Conservation (phyloP, 1,284 basidiomycete genomes). For the Coniferiporia weirii region DNA sequence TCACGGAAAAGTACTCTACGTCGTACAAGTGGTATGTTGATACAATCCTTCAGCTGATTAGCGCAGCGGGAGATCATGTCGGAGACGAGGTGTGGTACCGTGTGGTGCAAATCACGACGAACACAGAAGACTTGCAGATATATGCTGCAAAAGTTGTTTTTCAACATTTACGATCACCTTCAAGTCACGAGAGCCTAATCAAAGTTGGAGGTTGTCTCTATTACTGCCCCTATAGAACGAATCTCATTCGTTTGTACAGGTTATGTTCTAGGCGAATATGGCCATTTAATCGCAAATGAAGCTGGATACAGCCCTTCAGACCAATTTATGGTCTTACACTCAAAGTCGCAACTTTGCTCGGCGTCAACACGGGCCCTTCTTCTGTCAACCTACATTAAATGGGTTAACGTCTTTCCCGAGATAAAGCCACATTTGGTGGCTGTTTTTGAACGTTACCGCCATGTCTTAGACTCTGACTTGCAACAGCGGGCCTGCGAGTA, state of each 20-base stretch:
- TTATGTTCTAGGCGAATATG: conserved; percentile 96
- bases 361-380: conserved; percentile 90
- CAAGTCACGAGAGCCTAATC: conserved; percentile 95
- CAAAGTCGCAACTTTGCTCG: conserved; percentile 93
- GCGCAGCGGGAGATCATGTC: conserved; percentile 95
- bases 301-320: conserved; percentile 89
- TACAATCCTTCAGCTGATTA: conserved; percentile 92
- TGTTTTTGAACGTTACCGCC: conserved; percentile 96
- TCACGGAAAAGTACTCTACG: conserved; percentile 96
- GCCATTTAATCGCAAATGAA: conserved; percentile 95
- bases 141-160: conserved; percentile 96
- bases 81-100: conserved; percentile 99
- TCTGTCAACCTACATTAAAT: conserved; percentile 97
- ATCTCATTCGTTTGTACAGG: conserved; percentile 39
- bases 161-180: conserved; percentile 81
- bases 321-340: conserved; percentile 92
- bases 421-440: conserved; percentile 92
- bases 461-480: conserved; percentile 95
- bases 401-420: conserved; percentile 99
- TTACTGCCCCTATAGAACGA: background rate
- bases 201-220: conserved; percentile 80
- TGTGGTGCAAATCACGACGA: conserved; percentile 96
- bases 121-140: conserved; percentile 93
- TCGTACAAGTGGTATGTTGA: conserved; percentile 97
- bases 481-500: conserved; percentile 99